Base-by-base conservation (phyloP, 306 rosid species). In the Aeschynomene evenia region DNA sequence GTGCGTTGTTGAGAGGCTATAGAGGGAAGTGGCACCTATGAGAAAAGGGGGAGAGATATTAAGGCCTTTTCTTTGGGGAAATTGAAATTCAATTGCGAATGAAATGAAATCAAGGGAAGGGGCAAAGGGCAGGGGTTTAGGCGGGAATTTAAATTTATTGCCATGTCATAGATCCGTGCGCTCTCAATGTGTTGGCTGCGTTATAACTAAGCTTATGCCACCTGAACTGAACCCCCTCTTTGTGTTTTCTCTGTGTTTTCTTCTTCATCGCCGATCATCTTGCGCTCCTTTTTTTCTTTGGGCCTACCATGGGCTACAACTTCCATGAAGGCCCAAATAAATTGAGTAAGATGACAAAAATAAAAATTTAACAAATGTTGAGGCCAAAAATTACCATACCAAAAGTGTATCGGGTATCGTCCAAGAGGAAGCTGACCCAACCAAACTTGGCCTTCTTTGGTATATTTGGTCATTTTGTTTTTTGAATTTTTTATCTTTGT, bases 21-120 rank as follows among this genome's bases (percentile, higher is more conserved):
- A 40, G 13, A 40, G 1, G 1, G 48, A 14, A n/a, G 15, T 18
- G 14, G 33, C 37, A 14, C 48, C 45, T 48, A 67, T 36, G 63
- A 74, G 62, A 66, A 3, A 57, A 23, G 43, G 64, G 15, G 12
- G 63, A 56, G 68, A 66, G 83, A 86, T 85, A 84, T 82, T 84
- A 72, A 73, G 77, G 15, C 31, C 58, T 28, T n/a, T n/a, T n/a
- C 29, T 59, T 34, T 21, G 46, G 60, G 81, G 71, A 88, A 90
- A 85, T 88, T 90, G 90, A 88, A 88, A 90, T 90, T 90, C 89
- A 90, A 90, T 84, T 90, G 88, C 82, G 63, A 66, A 72, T 66
- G 78, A 84, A 90, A 90, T 90, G 90, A 86, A 86, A 74, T 59
- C 48, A 31, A 66, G 7, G 7, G 26, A 13, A 58, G 22, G 3